Conservation (phyloP, 2,329 filamentous ascomycete genomes). For the Aspergillus fischeri region DNA sequence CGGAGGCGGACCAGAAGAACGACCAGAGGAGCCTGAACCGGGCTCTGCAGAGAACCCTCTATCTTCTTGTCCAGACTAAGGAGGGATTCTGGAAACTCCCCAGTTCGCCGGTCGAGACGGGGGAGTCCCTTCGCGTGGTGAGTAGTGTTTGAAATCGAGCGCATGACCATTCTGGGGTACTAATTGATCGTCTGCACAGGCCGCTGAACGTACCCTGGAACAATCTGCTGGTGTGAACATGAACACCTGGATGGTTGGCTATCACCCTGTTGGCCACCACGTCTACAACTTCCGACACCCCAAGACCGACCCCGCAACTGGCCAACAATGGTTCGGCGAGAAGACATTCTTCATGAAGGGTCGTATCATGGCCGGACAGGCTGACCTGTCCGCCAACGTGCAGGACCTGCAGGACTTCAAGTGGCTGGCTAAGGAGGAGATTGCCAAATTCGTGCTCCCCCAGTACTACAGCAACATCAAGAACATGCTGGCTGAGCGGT, state of each 20-base stretch:
- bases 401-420: slow-evolving; percentile 77
- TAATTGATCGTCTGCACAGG: slow-evolving; percentile 49
- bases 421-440: slow-evolving; percentile 89
- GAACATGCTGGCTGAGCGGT: slow-evolving; percentile 81
- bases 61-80: slow-evolving; percentile 72
- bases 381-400: slow-evolving; percentile 67
- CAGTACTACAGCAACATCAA: slow-evolving; percentile 71
- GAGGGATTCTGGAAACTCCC: slow-evolving; percentile 80
- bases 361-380: slow-evolving; percentile 95
- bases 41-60: slow-evolving; percentile 74
- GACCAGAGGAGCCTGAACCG: slow-evolving; percentile 77
- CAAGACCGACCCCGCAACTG: slow-evolving; percentile 39
- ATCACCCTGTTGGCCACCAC: slow-evolving; percentile 79
- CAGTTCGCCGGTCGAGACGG: slow-evolving; percentile 60
- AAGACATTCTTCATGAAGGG: slow-evolving; percentile 97
- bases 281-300: slow-evolving; percentile 53
- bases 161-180: not conserved
- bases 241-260: slow-evolving; percentile 97
- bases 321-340: slow-evolving; percentile 54
- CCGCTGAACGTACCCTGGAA: slow-evolving; percentile 72
- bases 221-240: slow-evolving; percentile 84
- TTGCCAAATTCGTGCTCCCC: slow-evolving; percentile 60
- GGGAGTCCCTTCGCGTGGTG: slow-evolving; percentile 81
- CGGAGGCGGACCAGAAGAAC: slow-evolving; percentile 72
- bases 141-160: slow-evolving; percentile 31